These are phyloP conservation scores for Aegilops speltoides DNA, from an alignment of 176 grass and related monocot genomes.

Conservation along the genomic window DNA sequence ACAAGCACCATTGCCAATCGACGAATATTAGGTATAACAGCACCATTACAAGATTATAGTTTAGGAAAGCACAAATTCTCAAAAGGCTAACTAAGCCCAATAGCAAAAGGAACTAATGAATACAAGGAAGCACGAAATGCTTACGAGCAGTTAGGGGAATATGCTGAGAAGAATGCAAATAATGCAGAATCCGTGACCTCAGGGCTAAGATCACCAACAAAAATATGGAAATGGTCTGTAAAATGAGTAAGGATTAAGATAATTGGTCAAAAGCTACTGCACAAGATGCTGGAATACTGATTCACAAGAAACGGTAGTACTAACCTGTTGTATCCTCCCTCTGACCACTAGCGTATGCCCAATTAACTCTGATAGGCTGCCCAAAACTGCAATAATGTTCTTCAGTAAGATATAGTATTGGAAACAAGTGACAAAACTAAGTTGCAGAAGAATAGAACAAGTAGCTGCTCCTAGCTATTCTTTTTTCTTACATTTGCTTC, in stretches of 20 bases:
- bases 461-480: background rate
- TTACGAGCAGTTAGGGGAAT: constrained; percentile 75
- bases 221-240: constrained; percentile 77
- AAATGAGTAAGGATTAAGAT: constrained; percentile 16
- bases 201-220: constrained; percentile 89
- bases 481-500: constrained; percentile 65
- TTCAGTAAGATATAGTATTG: background rate
- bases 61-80: background rate
- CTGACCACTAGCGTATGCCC: constrained; percentile 85
- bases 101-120: background rate
- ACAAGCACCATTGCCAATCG: background rate
- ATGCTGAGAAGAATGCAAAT: constrained; percentile 77
- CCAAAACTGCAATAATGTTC: constrained; percentile 61
- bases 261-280: background rate
- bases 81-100: background rate
- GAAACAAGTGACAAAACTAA: background rate
- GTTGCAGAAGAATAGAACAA: background rate
- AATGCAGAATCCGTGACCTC: constrained; percentile 84
- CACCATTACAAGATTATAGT: background rate
- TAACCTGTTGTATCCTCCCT: constrained; percentile 86
- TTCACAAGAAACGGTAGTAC: background rate
- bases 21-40: background rate
- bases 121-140: constrained; percentile 12
- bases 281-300: constrained; percentile 4
- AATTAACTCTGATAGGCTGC: constrained; percentile 81